A percentile compares a stretch with the other conserved stretches of the same genome.
Evolutionary conservation across 2,329 filamentous ascomycete species (phyloP).

Genomic region (Fusarium praegraminearum): DNA sequence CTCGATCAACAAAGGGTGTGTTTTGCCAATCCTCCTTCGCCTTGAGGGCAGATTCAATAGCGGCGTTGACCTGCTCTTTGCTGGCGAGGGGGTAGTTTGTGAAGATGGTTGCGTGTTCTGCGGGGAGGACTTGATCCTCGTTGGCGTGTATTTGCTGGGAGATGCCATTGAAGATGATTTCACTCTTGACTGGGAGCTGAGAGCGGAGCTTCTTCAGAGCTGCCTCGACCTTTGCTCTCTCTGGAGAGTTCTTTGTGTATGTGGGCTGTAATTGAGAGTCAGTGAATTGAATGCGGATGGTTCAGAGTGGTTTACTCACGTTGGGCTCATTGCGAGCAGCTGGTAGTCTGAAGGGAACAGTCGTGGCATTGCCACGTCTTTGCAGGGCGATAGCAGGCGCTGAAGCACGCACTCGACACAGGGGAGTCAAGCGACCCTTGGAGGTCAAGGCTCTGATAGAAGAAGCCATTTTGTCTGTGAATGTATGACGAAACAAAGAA

Average conservation of each 20-base stretch:
- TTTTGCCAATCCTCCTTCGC: slow-evolving; percentile 86
- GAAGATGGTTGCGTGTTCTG: slow-evolving; percentile 52
- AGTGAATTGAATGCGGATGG: fast-evolving
- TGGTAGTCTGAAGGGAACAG: slow-evolving; percentile 50
- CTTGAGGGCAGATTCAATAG: slow-evolving; percentile 85
- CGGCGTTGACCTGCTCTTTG: slow-evolving; percentile 55
- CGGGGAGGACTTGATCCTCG: slow-evolving; percentile 51
- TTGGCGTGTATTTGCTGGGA: slow-evolving; percentile 45
- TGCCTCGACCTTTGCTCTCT: slow-evolving; percentile 49
- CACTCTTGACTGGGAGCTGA: slow-evolving; percentile 49
- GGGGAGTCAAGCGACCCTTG: slow-evolving; percentile 38
- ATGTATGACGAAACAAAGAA: not conserved
- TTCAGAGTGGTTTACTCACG: slow-evolving; percentile 28
- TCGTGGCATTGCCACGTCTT: slow-evolving; percentile 43
- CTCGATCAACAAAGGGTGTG: slow-evolving; percentile 89
- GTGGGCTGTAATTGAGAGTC: slow-evolving; percentile 38
- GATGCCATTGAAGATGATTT: slow-evolving; percentile 50
- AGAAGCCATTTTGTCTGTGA: slow-evolving; percentile 35
- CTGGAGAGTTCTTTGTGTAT: slow-evolving; percentile 49
- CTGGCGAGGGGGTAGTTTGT: slow-evolving; percentile 53
- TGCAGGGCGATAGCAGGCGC: slow-evolving; percentile 33
- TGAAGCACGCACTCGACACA: slow-evolving; percentile 30
- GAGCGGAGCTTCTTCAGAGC: slow-evolving; percentile 49
- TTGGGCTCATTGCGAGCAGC: slow-evolving; percentile 52
- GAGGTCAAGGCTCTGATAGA: slow-evolving; percentile 35